Conservation (phyloP, 108 stramenopile species). For the Nannochloropsis gaditana region DNA sequence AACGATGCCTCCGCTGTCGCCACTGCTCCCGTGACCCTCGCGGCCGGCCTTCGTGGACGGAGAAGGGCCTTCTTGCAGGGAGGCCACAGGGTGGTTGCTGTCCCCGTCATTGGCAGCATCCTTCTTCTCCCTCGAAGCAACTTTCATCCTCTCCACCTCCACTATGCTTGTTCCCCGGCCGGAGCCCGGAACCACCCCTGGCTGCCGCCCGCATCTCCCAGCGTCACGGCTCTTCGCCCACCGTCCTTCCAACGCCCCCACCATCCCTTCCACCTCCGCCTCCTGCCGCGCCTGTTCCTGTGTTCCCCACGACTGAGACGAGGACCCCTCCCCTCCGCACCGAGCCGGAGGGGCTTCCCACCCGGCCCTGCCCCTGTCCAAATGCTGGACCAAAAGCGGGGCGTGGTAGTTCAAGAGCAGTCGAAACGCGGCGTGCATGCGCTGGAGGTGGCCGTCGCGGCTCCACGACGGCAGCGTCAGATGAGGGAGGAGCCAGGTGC, state of each 20-base stretch:
- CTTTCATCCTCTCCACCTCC: no score
- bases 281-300: background rate
- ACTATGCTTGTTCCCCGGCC: no score
- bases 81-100: no score
- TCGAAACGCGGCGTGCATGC: background rate
- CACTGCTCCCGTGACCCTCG: background rate
- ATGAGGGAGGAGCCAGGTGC: background rate
- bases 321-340: background rate
- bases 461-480: background rate
- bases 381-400: constrained; percentile 44
- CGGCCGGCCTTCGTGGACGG: no score
- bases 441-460: background rate
- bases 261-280: background rate
- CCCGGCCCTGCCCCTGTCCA: constrained; percentile 21
- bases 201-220: no score
- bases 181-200: no score
- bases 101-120: no score
- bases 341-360: background rate
- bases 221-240: background rate
- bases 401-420: constrained; percentile 41
- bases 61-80: no score
- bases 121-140: no score
- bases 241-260: background rate
- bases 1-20: background rate
- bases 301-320: background rate